Evolutionary conservation across 2,329 filamentous ascomycete species (phyloP), one percentile per base, ranked within the genome.

Genomic region (Botryotinia convoluta): DNA sequence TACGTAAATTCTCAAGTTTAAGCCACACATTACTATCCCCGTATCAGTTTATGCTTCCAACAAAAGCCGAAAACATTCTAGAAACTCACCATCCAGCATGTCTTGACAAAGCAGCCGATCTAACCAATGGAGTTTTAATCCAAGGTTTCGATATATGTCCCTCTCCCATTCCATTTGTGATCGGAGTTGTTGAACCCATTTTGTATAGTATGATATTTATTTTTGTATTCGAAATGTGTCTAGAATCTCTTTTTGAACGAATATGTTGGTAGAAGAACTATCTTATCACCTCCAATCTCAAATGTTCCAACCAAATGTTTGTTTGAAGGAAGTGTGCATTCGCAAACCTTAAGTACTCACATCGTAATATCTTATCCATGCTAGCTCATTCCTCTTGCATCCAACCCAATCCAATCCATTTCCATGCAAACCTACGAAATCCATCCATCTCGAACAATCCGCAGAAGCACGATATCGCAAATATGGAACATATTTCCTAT

Each of bases 1-100:
- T 72, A 72, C 70, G 72, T 37, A 73, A 35, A 65, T 73, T 93
- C 79, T 97, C 93, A 75, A 96, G 88, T 82, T 97, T 97, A 79
- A 97, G 89, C 82, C 92, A 93, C 82, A 97, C 89, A 84, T 92
- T 76, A 69, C 78, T 79, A 67, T 32, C 10, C 12, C 20, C 44
- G 57, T 22, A 68, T 72, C 60, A 69, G 18, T 26, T 22, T 26
- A 18, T 35, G 37, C 14, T 73, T 72, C 67, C 12, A 42, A 6
- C 37, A 42, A 39, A n/a, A 4, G 20, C 26, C 45, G 57, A 39
- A 26, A 39, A 6, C 4, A 51, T 4, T 18, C 20, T 51, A 6
- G 42, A 65, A 59, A 73, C 61, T 68, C 73, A 78, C 79, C 79
- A 80, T 72, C 79, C 79, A 69, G 77, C 79, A 64, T 73, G 72